phyloP scores from a whole-genome alignment of 2,329 filamentous ascomycete genomes.

The Teratosphaeria gauchensis region DNA sequence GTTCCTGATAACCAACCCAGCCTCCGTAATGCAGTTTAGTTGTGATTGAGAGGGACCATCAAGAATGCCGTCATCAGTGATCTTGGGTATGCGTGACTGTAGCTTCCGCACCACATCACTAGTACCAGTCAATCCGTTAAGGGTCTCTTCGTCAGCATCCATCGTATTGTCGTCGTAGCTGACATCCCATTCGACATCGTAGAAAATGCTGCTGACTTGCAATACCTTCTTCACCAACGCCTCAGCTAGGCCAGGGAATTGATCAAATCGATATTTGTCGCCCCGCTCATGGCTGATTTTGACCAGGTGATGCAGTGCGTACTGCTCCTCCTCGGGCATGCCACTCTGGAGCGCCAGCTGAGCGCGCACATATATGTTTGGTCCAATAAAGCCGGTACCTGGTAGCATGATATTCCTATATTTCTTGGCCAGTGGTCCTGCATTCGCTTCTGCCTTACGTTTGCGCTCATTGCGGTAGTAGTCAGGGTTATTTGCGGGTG shows the following conservation, averaged over 20 bases:
- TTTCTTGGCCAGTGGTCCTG: conserved; percentile 35
- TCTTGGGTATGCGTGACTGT: conserved; percentile 44
- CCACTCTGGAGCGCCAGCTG: conserved; percentile 73
- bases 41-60: conserved; percentile 60
- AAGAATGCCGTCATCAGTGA: conserved; percentile 60
- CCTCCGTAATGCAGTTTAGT: conserved; percentile 72
- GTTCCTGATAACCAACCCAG: conserved; percentile 79
- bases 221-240: conserved; percentile 77
- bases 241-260: conserved; percentile 80
- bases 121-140: conserved; percentile 59
- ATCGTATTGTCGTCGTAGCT: conserved; percentile 53
- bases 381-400: conserved; percentile 56
- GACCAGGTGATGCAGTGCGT: conserved; percentile 83
- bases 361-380: conserved; percentile 86
- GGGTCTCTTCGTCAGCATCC: conserved; percentile 43
- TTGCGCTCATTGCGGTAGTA: conserved; percentile 54
- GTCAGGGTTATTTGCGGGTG: conserved; percentile 62
- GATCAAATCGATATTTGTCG: conserved; percentile 91
- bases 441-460: conserved; percentile 31
- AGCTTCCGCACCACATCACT: conserved; percentile 65
- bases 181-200: conserved; percentile 71
- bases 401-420: conserved; percentile 49
- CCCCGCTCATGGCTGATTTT: conserved; percentile 92
- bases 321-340: conserved; percentile 75
- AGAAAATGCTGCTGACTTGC: conserved; percentile 68